Conservation (phyloP, 805 yeast genomes). For the Cephaloascus fragrans region DNA sequence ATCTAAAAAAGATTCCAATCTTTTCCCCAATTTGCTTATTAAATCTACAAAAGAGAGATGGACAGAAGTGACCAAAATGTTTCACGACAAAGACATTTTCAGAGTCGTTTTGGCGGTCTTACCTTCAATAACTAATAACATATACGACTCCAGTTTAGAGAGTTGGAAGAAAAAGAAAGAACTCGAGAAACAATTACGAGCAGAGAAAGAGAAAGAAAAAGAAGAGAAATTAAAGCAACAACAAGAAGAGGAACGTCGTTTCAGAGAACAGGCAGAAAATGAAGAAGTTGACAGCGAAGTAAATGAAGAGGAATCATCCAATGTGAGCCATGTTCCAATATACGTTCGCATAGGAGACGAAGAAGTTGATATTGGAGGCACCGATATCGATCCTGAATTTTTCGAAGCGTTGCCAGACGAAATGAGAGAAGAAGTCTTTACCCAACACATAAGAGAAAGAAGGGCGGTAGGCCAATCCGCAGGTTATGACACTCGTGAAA, state of each 20-base stretch:
- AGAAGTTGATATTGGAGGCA: conserved; percentile 76
- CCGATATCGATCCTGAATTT: conserved; percentile 89
- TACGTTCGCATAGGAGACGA: conserved; percentile 67
- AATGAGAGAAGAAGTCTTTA: conserved; percentile 84
- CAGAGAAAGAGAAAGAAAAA: background rate
- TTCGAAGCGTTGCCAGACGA: conserved; percentile 86
- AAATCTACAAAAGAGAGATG: conserved; percentile 59
- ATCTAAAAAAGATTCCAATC: background rate
- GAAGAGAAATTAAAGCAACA: background rate
- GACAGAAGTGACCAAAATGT: conserved; percentile 46
- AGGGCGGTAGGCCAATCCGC: conserved; percentile 44
- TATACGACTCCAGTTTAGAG: conserved; percentile 7
- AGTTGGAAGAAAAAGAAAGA: conserved; percentile 17
- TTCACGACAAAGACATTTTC: conserved; percentile 31
- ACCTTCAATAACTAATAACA: background rate
- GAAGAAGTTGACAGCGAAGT: background rate
- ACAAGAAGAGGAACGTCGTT: background rate
- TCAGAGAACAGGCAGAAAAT: background rate
- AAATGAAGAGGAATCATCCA: conserved; percentile 1
- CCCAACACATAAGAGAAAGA: conserved; percentile 73
- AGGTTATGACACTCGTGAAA: conserved; percentile 45
- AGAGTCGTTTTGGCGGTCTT: conserved; percentile 8
- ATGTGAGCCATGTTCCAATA: conserved; percentile 33
- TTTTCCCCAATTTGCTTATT: background rate
- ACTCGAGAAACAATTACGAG: conserved; percentile 8